These are phyloP conservation scores for Lachnellula arida DNA, from an alignment of 2,329 filamentous ascomycete species.

Conservation along the genomic window DNA sequence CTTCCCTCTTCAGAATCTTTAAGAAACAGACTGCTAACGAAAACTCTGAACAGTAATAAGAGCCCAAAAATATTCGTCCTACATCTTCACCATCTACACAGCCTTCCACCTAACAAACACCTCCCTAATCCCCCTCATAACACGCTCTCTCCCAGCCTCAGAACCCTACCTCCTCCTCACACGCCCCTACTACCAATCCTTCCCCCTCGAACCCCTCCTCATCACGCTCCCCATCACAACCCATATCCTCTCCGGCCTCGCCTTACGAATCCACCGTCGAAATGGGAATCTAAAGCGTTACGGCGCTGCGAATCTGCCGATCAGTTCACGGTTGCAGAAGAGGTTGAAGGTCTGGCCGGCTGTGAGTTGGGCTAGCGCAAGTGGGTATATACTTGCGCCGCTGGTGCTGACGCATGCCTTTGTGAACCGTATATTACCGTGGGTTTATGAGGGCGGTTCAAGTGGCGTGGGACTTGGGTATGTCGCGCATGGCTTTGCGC, in stretches of 20 bases:
- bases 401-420: constrained; percentile 67
- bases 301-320: constrained; percentile 56
- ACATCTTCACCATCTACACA: constrained; percentile 74
- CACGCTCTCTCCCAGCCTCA: constrained; percentile 65
- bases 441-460: constrained; percentile 74
- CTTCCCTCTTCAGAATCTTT: not conserved
- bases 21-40: not conserved
- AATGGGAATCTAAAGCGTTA: constrained; percentile 69
- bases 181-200: constrained; percentile 85
- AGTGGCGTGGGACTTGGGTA: constrained; percentile 82
- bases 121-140: constrained; percentile 71
- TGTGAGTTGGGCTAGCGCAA: constrained; percentile 62
- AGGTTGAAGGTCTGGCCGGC: constrained; percentile 48
- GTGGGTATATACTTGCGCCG: constrained; percentile 66
- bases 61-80: constrained; percentile 84
- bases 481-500: constrained; percentile 78
- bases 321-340: constrained; percentile 41
- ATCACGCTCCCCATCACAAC: constrained; percentile 68
- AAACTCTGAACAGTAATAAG: constrained; percentile 52
- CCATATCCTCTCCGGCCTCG: constrained; percentile 74
- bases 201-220: constrained; percentile 72
- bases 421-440: constrained; percentile 71
- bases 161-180: constrained; percentile 88
- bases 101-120: constrained; percentile 77
- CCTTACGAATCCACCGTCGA: constrained; percentile 69